Evolutionary conservation across 768 basidiomycete genomes (phyloP).

Genomic region (Candolleomyces eurysporus): DNA sequence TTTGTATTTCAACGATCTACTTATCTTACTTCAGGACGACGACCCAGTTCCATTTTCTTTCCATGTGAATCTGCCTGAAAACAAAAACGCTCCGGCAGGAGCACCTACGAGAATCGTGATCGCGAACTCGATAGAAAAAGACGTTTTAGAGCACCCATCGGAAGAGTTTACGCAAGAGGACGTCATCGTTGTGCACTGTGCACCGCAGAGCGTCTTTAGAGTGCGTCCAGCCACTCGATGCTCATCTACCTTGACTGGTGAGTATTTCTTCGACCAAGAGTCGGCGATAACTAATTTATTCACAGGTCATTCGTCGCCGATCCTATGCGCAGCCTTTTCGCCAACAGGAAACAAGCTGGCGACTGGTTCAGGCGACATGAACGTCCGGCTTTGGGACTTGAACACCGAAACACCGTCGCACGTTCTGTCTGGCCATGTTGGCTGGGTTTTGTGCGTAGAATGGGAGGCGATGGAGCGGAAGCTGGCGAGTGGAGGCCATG

Average conservation of each 20-base stretch:
- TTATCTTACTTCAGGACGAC: conserved; percentile 52
- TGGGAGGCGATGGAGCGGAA: conserved; percentile 94
- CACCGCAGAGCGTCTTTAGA: conserved; percentile 93
- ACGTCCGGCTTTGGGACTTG: conserved; percentile 91
- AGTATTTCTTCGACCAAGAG: conserved; percentile 14
- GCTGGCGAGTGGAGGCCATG: conserved; percentile 91
- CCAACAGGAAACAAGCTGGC: conserved; percentile 90
- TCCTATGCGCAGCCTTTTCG: conserved; percentile 93
- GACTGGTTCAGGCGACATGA: conserved; percentile 94
- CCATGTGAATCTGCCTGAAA: conserved; percentile 72
- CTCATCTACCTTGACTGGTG: conserved; percentile 87
- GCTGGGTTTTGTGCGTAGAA: conserved; percentile 96
- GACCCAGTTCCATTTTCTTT: conserved; percentile 93
- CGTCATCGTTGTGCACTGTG: conserved; percentile 82
- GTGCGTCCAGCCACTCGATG: conserved; percentile 94
- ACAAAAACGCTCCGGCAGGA: conserved; percentile 43
- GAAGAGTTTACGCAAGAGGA: conserved; percentile 81
- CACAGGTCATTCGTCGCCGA: conserved; percentile 72
- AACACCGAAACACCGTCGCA: conserved; percentile 90
- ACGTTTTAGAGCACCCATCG: conserved; percentile 74
- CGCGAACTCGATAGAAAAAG: conserved; percentile 77
- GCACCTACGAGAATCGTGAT: conserved; percentile 79
- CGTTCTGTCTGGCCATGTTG: conserved; percentile 83
- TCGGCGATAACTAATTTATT: neutral
- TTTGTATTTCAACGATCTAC: conserved; percentile 15